Evolutionary conservation across 768 basidiomycete species (phyloP), one percentile per base, ranked within the genome.

Genomic region (Podaxis sp.): DNA sequence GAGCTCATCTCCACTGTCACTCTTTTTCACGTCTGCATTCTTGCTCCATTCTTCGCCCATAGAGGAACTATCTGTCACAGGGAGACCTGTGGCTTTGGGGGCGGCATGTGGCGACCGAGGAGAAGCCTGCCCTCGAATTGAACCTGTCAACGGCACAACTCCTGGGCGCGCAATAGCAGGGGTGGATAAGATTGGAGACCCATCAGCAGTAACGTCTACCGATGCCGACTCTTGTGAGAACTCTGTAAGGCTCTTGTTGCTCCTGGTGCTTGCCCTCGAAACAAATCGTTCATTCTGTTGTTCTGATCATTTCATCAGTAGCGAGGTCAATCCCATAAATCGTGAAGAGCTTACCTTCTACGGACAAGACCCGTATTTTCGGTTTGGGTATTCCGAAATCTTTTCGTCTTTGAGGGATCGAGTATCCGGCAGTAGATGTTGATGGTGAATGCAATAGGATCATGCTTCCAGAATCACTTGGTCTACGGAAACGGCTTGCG

Each of bases 101-200:
- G 66, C 38, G n/a, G 19, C 25, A 13, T 22, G 47, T 17, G 53
- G 60, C 1, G 60, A 55, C 12, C 69, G 64, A 57, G 80, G 67
- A 63, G 81, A 69, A 66, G 84, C 78, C 19, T 89, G 88, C 25
- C 89, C 87, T 19, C 87, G 85, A 19, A 81, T 80, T 15, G 86
- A 85, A 64, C 83, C 84, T 6, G 86, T 89, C 69, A 92, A 91
- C 27, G 87, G 89, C 37, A 90, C 87, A 33, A 91, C 72, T 36
- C 88, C 82, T 37, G 89, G 87, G 13, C 82, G 81, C 13, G 77
- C 70, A 40, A 66, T 69, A 13, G 66, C 66, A 9, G 69, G 70
- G 40, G 69, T 76, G 22, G 72, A 69, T 1, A 69, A 68, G 0
- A 68, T 69, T 64, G 71, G 70, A 9, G 71, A 66, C 29, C 70